A percentile compares a stretch with the other conserved stretches of the same genome.
phyloP scores from a whole-genome alignment of 2,329 filamentous ascomycete species.

The Fusarium hainanense region DNA sequence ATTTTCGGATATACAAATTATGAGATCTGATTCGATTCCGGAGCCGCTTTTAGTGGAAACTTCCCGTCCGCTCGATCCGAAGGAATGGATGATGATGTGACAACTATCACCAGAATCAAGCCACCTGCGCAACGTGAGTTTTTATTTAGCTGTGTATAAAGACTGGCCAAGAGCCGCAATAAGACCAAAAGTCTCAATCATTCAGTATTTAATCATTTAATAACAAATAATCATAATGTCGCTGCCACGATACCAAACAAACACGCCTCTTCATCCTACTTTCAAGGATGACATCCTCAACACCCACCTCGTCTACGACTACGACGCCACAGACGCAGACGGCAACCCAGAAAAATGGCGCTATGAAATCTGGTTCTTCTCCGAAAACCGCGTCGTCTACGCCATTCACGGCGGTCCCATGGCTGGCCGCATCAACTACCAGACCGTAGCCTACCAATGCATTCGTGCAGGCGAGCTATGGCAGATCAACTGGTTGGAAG shows the following conservation, averaged over 20 bases:
- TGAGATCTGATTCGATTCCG: not conserved
- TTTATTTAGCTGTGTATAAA: not conserved
- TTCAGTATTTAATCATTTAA: not conserved
- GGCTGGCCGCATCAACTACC: constrained; percentile 65
- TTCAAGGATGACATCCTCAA: constrained; percentile 62
- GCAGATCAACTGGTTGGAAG: constrained; percentile 71
- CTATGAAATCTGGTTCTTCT: constrained; percentile 71
- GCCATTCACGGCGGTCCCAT: constrained; percentile 70
- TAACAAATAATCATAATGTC: constrained; percentile 18
- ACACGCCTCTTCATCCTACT: constrained; percentile 42
- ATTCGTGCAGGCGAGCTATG: constrained; percentile 67
- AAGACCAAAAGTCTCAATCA: accelerated
- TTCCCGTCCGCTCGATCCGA: constrained; percentile 16
- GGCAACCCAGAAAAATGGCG: constrained; percentile 68
- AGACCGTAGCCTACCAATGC: constrained; percentile 66
- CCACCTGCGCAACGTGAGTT: not conserved
- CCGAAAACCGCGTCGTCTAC: constrained; percentile 65
- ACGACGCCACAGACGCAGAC: constrained; percentile 58
- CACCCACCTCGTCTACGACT: constrained; percentile 68
- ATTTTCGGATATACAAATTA: constrained; percentile 23
- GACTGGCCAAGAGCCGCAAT: accelerated
- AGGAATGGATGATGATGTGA: constrained; percentile 11
- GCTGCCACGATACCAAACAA: constrained; percentile 42
- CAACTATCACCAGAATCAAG: not conserved
- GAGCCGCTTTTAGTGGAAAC: constrained; percentile 13